Percentiles rank a stretch among this genome's conserved stretches.
Conservation (phyloP, 805 yeast genomes). For the Peterozyma xylosa region DNA sequence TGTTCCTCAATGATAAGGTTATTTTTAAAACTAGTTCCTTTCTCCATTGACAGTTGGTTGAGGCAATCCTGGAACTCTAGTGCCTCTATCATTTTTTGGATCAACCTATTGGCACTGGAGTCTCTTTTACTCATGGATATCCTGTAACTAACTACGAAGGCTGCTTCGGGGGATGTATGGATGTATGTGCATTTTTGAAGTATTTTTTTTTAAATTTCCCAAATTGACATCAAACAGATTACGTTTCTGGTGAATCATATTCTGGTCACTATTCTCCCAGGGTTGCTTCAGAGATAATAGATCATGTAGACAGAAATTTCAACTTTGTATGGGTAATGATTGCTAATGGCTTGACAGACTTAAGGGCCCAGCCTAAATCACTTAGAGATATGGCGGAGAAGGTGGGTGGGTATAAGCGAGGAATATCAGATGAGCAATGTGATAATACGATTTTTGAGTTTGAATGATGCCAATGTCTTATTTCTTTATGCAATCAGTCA, state of each 20-base stretch:
- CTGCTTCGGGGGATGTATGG: conserved; percentile 67
- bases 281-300: conserved; percentile 73
- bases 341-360: conserved; percentile 89
- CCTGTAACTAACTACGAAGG: conserved; percentile 51
- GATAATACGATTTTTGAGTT: conserved; percentile 54
- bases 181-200: conserved; percentile 71
- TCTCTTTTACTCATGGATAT: conserved; percentile 54
- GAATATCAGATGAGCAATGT: conserved; percentile 75
- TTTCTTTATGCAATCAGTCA: conserved; percentile 69
- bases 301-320: conserved; percentile 47
- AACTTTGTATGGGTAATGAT: conserved; percentile 72
- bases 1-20: conserved; percentile 85
- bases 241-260: conserved; percentile 89
- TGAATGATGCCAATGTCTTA: conserved; percentile 71
- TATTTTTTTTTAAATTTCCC: conserved; percentile 67
- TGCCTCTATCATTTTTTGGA: conserved; percentile 83
- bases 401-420: conserved; percentile 81
- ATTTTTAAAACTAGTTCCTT: conserved; percentile 84
- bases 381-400: conserved; percentile 92
- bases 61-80: conserved; percentile 80
- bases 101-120: conserved; percentile 85
- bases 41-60: conserved; percentile 53
- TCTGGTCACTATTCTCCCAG: conserved; percentile 94
- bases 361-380: conserved; percentile 67
- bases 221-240: conserved; percentile 48